A percentile compares a stretch with the other conserved stretches of the same genome.
These are phyloP conservation scores for Salix purpurea DNA, from an alignment of 345 rosid genomes.

Conservation along the genomic window DNA sequence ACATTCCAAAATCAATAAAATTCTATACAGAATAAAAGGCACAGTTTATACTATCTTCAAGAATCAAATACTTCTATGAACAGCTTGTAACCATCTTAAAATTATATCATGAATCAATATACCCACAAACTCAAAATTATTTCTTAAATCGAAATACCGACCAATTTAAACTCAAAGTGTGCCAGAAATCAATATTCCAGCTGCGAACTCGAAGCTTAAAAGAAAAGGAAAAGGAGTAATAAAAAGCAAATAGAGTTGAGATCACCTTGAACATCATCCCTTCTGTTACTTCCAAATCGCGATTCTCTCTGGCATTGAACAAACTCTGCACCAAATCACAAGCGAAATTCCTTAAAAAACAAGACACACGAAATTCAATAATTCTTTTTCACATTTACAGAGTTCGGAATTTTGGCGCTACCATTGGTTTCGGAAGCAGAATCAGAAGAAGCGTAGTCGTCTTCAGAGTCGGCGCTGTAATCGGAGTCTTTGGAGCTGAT, in stretches of 20 bases:
- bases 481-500: slow-evolving; percentile 58
- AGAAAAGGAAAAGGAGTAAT: background rate
- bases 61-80: background rate
- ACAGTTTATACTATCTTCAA: background rate
- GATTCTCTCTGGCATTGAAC: slow-evolving; percentile 17
- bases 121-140: background rate
- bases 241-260: background rate
- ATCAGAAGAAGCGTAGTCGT: slow-evolving; percentile 20
- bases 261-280: slow-evolving; percentile 33
- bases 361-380: background rate
- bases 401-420: slow-evolving; percentile 1
- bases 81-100: background rate
- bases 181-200: background rate
- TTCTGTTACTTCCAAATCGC: slow-evolving; percentile 21
- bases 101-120: background rate
- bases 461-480: slow-evolving; percentile 67
- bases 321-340: slow-evolving; percentile 20
- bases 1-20: background rate
- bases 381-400: background rate
- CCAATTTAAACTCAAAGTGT: background rate
- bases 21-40: background rate
- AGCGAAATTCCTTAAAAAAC: background rate
- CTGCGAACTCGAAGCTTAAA: background rate
- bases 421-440: slow-evolving; percentile 51
- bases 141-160: background rate